Conservation (phyloP, 805 yeast species). For the Pichia rugopelliculosa region DNA sequence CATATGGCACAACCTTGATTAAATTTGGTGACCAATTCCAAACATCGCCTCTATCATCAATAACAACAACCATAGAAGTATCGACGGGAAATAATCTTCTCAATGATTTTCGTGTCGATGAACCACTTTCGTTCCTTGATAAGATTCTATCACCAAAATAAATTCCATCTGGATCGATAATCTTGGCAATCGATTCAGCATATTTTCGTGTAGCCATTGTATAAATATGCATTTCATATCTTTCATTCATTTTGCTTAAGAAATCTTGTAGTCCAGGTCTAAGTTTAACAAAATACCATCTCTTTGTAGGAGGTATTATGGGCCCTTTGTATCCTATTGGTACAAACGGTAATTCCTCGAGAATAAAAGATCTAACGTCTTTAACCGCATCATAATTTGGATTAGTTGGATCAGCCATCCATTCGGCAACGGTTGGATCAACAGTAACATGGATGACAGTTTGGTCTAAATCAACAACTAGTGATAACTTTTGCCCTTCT, state of each 20-base stretch:
- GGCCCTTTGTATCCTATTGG: conserved; percentile 59
- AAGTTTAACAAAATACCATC: conserved; percentile 89
- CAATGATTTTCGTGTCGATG: conserved; percentile 79
- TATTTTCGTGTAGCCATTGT: conserved; percentile 97
- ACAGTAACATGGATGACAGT: conserved; percentile 97
- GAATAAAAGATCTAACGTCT: conserved; percentile 69
- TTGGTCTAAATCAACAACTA: conserved; percentile 95
- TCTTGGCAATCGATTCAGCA: conserved; percentile 80
- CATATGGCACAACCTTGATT: conserved; percentile 90
- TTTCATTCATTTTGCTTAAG: conserved; percentile 50
- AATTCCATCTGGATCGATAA: conserved; percentile 83
- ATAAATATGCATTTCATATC: conserved; percentile 87
- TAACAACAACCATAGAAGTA: conserved; percentile 91
- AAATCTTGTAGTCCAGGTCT: conserved; percentile 83
- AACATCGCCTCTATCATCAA: conserved; percentile 97
- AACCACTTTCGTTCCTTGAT: conserved; percentile 92
- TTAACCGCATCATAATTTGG: conserved; percentile 81
- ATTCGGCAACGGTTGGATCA: conserved; percentile 93
- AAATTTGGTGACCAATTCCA: conserved; percentile 96
- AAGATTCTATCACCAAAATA: conserved; percentile 88
- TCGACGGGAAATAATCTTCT: conserved; percentile 90
- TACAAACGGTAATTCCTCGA: conserved; percentile 65
- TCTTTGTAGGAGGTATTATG: conserved; percentile 46
- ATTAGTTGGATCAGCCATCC: conserved; percentile 81
- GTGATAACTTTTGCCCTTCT: conserved; percentile 59